Evolutionary conservation across 345 rosid genomes (phyloP).

Genomic region (Laguncularia racemosa): DNA sequence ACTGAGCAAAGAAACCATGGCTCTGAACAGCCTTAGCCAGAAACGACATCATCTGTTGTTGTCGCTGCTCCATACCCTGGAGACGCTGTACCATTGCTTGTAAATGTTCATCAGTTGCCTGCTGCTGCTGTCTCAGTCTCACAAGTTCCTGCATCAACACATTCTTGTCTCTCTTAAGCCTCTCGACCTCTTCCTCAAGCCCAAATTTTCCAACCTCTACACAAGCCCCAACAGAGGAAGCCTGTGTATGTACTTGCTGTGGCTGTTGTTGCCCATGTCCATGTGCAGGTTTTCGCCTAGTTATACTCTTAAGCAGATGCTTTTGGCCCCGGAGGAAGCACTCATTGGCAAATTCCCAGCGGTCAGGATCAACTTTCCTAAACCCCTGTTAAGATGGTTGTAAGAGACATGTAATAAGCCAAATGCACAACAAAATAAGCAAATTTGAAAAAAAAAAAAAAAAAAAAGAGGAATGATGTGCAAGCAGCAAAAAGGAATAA

Average conservation of each 20-base stretch:
- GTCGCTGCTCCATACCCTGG: constrained; percentile 98
- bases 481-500: too few species aligned
- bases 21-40: constrained; percentile 93
- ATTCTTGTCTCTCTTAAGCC: constrained; percentile 96
- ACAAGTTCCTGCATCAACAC: constrained; percentile 99
- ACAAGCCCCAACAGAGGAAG: constrained; percentile 74
- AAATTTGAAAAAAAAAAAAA: too few species aligned
- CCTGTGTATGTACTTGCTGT: constrained; percentile 58
- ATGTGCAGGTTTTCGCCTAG: constrained; percentile 77
- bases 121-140: constrained; percentile 91
- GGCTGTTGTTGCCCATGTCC: constrained; percentile 59
- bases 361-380: constrained; percentile 94
- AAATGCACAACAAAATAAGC: too few species aligned
- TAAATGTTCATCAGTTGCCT: constrained; percentile 78
- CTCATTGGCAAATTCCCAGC: constrained; percentile 97
- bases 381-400: constrained; percentile 55
- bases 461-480: too few species aligned
- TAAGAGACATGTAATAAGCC: too few species aligned
- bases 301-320: constrained; percentile 69
- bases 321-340: constrained; percentile 92
- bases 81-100: constrained; percentile 86
- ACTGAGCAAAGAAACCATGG: constrained; percentile 89
- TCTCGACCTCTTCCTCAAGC: constrained; percentile 93
- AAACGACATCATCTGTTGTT: constrained; percentile 97
- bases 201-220: constrained; percentile 99